A percentile compares a stretch with the other conserved stretches of the same genome.
Evolutionary conservation across 73 alveolate species (phyloP).

Genomic region (Diophrys sp.): DNA sequence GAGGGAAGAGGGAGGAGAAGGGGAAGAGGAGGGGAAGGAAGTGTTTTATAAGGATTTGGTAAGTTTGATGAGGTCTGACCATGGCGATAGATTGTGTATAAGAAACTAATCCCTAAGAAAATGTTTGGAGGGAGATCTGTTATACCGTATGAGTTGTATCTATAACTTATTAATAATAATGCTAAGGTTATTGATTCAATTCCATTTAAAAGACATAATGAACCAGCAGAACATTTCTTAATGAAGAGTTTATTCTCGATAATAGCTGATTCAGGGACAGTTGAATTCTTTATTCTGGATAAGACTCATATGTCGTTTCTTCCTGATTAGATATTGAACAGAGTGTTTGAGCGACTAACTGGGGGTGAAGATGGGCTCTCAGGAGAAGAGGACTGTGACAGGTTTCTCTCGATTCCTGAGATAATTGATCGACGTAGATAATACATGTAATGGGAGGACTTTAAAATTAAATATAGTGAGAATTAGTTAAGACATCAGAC

Average conservation of each 20-base stretch:
- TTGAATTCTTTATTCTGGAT: conserved; percentile 32
- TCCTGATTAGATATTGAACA: conserved; percentile 31
- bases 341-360: conserved; percentile 25
- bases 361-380: conserved; percentile 6
- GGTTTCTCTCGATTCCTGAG: neutral
- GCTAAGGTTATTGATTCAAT: conserved; percentile 1
- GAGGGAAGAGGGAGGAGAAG: conserved; percentile 8
- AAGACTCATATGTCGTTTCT: conserved; percentile 27
- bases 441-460: neutral
- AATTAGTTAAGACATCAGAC: neutral
- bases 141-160: conserved; percentile 34
- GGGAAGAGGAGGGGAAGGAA: conserved; percentile 23
- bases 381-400: conserved; percentile 2
- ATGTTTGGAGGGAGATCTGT: conserved; percentile 44
- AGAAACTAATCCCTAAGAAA: conserved; percentile 35
- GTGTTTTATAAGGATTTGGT: conserved; percentile 32
- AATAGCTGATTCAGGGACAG: conserved; percentile 47
- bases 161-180: conserved; percentile 2
- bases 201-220: conserved; percentile 10
- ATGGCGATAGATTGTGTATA: conserved; percentile 15
- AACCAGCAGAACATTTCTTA: conserved; percentile 21
- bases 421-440: neutral
- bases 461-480: neutral
- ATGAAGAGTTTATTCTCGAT: conserved; percentile 12
- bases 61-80: neutral